Percentiles rank a stretch among this genome's conserved stretches.
Conservation (phyloP, 1,284 basidiomycete genomes). For the Ganoderma meredithae region DNA sequence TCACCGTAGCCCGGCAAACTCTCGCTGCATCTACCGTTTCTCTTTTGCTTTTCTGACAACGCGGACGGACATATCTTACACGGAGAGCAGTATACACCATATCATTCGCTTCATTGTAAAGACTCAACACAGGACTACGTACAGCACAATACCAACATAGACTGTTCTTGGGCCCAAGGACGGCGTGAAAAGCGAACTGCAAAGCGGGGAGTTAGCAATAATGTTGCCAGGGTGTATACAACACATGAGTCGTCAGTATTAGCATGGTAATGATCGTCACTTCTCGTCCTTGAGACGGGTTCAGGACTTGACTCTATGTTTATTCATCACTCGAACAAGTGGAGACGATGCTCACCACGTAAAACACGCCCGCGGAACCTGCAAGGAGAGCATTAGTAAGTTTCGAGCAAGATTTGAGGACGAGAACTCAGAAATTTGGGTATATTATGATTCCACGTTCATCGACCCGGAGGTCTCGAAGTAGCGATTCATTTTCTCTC, state of each 20-base stretch:
- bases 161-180: neutral
- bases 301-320: constrained; percentile 90
- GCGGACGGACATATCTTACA: constrained; percentile 1
- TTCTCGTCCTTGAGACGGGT: constrained; percentile 69
- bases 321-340: constrained; percentile 60
- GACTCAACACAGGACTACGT: constrained; percentile 7
- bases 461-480: constrained; percentile 74
- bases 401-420: constrained; percentile 11
- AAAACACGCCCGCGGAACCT: neutral
- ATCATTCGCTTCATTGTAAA: constrained; percentile 22
- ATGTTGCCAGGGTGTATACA: constrained; percentile 12
- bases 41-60: neutral
- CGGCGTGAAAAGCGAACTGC: neutral
- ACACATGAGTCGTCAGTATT: constrained; percentile 69
- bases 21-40: neutral
- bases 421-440: constrained; percentile 84
- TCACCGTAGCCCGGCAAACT: constrained; percentile 39
- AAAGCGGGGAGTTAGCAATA: neutral
- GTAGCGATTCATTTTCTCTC: constrained; percentile 85
- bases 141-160: neutral
- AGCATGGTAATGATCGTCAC: constrained; percentile 83
- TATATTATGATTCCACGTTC: constrained; percentile 77
- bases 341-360: constrained; percentile 48
- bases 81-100: constrained; percentile 22
- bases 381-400: constrained; percentile 20